Conservation (phyloP, 2,329 filamentous ascomycete species). For the Cytospora schulzeri region DNA sequence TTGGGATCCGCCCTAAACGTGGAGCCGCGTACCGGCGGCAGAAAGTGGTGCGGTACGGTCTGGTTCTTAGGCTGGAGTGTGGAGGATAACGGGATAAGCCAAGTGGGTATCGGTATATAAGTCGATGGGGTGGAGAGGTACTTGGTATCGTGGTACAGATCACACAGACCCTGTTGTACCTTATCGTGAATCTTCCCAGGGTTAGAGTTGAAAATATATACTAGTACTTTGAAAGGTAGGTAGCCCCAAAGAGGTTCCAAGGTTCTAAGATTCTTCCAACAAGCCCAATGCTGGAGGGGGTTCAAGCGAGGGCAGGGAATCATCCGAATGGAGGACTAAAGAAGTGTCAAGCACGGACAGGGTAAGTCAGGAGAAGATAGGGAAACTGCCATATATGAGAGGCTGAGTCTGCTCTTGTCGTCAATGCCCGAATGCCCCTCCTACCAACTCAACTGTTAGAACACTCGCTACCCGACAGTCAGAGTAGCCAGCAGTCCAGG, state of each 20-base stretch:
- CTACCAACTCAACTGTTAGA: no score
- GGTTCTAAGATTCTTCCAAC: no score
- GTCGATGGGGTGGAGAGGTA: not conserved
- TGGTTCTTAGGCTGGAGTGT: slow-evolving; percentile 22
- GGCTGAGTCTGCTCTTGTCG: not conserved
- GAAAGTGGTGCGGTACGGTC: slow-evolving; percentile 21
- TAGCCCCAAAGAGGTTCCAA: no score
- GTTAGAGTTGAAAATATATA: no score
- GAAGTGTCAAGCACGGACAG: not conserved
- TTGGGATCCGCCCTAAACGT: slow-evolving; percentile 25
- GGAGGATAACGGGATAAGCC: slow-evolving; percentile 26
- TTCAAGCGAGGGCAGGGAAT: no score
- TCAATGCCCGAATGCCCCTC: no score
- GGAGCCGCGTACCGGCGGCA: slow-evolving; percentile 23
- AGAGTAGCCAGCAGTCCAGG: no score
- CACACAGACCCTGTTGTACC: not conserved
- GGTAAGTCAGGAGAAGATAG: not conserved
- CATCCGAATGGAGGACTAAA: no score
- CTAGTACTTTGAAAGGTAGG: no score
- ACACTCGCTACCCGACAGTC: no score
- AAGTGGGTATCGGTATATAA: slow-evolving; percentile 16
- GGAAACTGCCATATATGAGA: not conserved
- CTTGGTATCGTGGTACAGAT: not conserved
- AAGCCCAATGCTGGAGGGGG: no score
- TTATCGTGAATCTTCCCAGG: not conserved